Evolutionary conservation across 164 flowering plant species (phyloP).

Genomic region (Cinnamomum micranthum): DNA sequence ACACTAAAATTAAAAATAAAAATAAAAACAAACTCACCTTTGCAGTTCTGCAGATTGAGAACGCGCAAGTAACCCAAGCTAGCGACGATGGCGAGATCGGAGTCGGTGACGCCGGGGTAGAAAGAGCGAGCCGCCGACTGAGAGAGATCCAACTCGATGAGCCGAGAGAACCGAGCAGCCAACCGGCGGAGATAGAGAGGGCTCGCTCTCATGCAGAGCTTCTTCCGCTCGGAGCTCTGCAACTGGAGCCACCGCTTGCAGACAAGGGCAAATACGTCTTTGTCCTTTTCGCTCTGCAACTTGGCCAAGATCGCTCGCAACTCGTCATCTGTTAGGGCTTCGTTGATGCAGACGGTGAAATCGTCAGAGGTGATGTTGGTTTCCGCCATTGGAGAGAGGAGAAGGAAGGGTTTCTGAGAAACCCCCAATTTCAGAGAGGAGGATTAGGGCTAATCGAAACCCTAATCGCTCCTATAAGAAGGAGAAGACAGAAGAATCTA

Average conservation of each 20-base stretch:
- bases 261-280: constrained; percentile 72
- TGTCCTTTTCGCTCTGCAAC: constrained; percentile 60
- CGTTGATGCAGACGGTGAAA: constrained; percentile 54
- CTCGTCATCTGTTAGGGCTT: constrained; percentile 72
- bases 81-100: constrained; percentile 74
- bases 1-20: neutral
- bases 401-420: neutral
- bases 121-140: constrained; percentile 81
- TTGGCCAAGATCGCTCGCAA: constrained; percentile 57
- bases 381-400: constrained; percentile 13
- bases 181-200: constrained; percentile 71
- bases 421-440: neutral
- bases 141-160: constrained; percentile 68
- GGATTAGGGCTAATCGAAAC: constrained; percentile 6
- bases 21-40: constrained; percentile 37
- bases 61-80: constrained; percentile 53
- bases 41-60: constrained; percentile 62
- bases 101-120: constrained; percentile 83
- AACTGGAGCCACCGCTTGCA: constrained; percentile 86
- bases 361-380: neutral
- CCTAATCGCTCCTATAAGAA: constrained; percentile 3
- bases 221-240: constrained; percentile 85
- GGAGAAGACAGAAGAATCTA: neutral
- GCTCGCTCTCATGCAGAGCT: constrained; percentile 85
- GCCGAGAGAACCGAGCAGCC: constrained; percentile 62